These are phyloP conservation scores for Paracorniculantispora psalliotae DNA, from an alignment of 2,329 filamentous ascomycete genomes.

Conservation along the genomic window DNA sequence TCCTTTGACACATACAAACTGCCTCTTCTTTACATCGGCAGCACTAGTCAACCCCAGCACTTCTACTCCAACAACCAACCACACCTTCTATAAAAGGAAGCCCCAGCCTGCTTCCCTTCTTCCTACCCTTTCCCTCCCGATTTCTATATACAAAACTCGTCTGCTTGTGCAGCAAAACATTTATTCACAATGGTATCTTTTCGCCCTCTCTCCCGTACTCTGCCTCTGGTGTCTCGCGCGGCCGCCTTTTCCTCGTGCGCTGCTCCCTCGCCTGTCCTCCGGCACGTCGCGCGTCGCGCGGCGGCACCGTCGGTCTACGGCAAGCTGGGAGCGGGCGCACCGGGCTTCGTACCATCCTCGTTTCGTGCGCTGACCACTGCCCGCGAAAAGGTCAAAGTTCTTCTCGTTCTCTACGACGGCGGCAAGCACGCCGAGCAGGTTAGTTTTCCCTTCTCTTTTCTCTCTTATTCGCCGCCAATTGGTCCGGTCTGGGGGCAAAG, in stretches of 20 bases:
- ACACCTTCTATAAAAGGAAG: slow-evolving; percentile 8
- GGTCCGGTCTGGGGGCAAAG: too few species aligned
- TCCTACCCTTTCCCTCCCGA: background rate
- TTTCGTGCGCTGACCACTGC: slow-evolving; percentile 52
- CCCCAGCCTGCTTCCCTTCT: background rate
- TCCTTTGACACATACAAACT: slow-evolving; percentile 11
- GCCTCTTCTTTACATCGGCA: background rate
- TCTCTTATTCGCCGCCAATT: background rate
- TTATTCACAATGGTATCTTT: slow-evolving; percentile 28
- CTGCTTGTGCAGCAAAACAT: background rate
- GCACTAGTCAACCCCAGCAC: background rate
- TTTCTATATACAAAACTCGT: background rate
- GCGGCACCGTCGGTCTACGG: slow-evolving; percentile 23
- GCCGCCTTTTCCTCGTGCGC: slow-evolving; percentile 21
- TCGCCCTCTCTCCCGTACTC: slow-evolving; percentile 23
- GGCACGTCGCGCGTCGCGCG: slow-evolving; percentile 16
- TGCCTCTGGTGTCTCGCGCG: slow-evolving; percentile 23
- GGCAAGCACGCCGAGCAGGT: slow-evolving; percentile 83
- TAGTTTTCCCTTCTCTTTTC: slow-evolving; percentile 25
- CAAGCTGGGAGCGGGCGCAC: slow-evolving; percentile 27
- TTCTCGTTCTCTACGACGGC: slow-evolving; percentile 91
- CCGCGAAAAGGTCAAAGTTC: slow-evolving; percentile 77
- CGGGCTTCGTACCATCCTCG: slow-evolving; percentile 36
- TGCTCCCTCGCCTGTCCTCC: slow-evolving; percentile 18
- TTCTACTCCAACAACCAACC: background rate